Evolutionary conservation across 1,139 yeast species (phyloP).

Genomic region (Zygosaccharomyces pseudobailii): DNA sequence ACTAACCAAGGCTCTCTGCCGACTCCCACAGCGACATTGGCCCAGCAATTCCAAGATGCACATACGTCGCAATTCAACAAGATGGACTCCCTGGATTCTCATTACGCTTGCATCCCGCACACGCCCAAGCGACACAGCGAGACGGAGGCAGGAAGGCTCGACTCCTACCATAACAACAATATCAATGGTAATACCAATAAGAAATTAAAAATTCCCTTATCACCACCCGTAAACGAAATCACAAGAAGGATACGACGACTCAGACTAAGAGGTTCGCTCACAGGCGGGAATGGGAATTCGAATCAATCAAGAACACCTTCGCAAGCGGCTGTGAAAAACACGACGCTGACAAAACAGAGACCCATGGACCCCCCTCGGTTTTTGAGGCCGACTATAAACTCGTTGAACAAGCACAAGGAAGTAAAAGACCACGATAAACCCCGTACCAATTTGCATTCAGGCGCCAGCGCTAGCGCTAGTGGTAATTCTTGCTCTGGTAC

Average conservation of each 20-base stretch:
- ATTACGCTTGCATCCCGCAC: conserved; percentile 26
- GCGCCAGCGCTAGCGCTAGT: not conserved
- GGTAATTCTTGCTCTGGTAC: not conserved
- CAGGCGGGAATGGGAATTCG: conserved; percentile 1
- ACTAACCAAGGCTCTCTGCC: conserved; percentile 14
- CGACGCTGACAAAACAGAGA: conserved; percentile 17
- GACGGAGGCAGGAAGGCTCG: not conserved
- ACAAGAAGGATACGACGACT: conserved; percentile 27
- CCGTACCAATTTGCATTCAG: not conserved
- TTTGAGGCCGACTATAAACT: conserved; percentile 18
- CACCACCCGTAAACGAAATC: conserved; percentile 24
- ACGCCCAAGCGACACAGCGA: conserved; percentile 12
- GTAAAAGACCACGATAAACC: not conserved
- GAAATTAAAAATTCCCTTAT: conserved; percentile 4
- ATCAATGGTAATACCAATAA: conserved; percentile 3
- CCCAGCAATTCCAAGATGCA: conserved; percentile 12
- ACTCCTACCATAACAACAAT: conserved; percentile 5
- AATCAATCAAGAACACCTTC: conserved; percentile 9
- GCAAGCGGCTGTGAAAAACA: conserved; percentile 12
- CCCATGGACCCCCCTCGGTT: conserved; percentile 19
- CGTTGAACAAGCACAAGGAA: conserved; percentile 12
- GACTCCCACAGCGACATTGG: conserved; percentile 8
- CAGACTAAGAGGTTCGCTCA: conserved; percentile 17
- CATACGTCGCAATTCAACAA: conserved; percentile 28
- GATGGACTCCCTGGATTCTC: conserved; percentile 34